A percentile compares a stretch with the other conserved stretches of the same genome.
phyloP scores from a whole-genome alignment of 345 rosid species.

The Hibiscus trionum region DNA sequence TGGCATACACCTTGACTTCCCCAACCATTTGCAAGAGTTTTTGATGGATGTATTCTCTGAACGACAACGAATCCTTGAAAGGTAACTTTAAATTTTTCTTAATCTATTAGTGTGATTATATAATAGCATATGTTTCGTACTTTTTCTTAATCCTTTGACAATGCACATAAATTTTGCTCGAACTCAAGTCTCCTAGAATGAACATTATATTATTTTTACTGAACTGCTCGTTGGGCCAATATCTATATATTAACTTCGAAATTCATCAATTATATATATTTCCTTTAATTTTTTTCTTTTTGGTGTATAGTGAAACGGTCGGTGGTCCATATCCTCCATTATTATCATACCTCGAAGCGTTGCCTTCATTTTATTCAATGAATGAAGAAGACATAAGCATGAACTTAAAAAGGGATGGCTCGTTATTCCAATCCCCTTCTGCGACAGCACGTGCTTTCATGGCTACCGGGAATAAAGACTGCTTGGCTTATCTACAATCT shows the following conservation, averaged over 20 bases:
- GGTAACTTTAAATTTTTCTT: background rate
- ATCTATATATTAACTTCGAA: background rate
- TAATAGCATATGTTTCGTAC: too few relatives aligned
- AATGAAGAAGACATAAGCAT: slow-evolving; percentile 20
- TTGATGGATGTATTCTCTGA: slow-evolving; percentile 19
- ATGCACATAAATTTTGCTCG: too few relatives aligned
- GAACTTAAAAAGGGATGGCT: slow-evolving; percentile 35
- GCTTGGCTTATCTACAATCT: slow-evolving; percentile 41
- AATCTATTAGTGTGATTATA: too few relatives aligned
- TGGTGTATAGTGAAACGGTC: slow-evolving; percentile 32
- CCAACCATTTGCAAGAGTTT: slow-evolving; percentile 2
- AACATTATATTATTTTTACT: too few relatives aligned
- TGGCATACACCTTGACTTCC: slow-evolving; percentile 31
- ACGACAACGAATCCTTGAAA: slow-evolving; percentile 15
- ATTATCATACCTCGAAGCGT: slow-evolving; percentile 42
- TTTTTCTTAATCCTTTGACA: too few relatives aligned
- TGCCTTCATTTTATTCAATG: slow-evolving; percentile 19
- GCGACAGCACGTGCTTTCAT: slow-evolving; percentile 60
- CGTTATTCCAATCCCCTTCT: slow-evolving; percentile 57
- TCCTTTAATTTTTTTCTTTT: background rate
- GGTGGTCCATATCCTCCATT: slow-evolving; percentile 24
- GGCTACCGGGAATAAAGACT: slow-evolving; percentile 36
- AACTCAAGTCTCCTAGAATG: too few relatives aligned
- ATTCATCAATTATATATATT: too few relatives aligned
- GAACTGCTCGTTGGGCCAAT: too few relatives aligned